Evolutionary conservation across 768 basidiomycete genomes (phyloP), one percentile per base, ranked within the genome.

Genomic region (Kwoniella europaea): DNA sequence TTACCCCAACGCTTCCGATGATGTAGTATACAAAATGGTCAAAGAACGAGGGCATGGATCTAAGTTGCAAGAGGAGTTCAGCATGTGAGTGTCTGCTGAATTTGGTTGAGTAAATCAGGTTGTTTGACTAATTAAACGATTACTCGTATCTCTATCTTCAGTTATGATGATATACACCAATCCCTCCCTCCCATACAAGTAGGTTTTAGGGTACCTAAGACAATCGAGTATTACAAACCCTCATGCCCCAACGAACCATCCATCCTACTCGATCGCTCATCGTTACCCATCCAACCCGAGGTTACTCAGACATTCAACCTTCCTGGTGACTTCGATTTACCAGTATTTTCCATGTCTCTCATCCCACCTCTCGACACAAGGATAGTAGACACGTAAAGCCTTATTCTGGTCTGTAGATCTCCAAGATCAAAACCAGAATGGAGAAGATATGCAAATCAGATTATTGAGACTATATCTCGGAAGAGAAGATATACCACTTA

Each of bases 391-490:
- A 20, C 22, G 1, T 63, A 27, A 63, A 63, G 13, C 22, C 12
- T 10, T 63, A 29, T 63, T 63, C 22, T 63, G 44, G 43, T 44
- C 22, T 44, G 29, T 29, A 10, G 52, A 54, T 13, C 10, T 44
- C 18, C 42, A 12, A 43, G 43, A 22, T 18, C 4, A 24, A 50
- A 44, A 22, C 52, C 12, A 35, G 10, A 35, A 41, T 42, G 10
- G 35, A 15, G 20, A 43, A 13, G 12, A 35, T 16, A 10, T 20
- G 10, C 4, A 54, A 24, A 55, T 65, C n/a, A 29, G 54, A 35
- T 42, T 55, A 15, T 43, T 57, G 2, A 41, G 64, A 63, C 20
- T 63, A 41, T 63, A 63, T 53, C n/a, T 63, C 12, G 62, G 62
- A 3, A 10, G 50, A 29, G 50, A 53, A 3, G 62, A 52, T 35